A percentile compares a stretch with the other conserved stretches of the same genome.
These are phyloP conservation scores for Paraconiothyrium sp. DNA, from an alignment of 2,329 filamentous ascomycete genomes.

Conservation along the genomic window DNA sequence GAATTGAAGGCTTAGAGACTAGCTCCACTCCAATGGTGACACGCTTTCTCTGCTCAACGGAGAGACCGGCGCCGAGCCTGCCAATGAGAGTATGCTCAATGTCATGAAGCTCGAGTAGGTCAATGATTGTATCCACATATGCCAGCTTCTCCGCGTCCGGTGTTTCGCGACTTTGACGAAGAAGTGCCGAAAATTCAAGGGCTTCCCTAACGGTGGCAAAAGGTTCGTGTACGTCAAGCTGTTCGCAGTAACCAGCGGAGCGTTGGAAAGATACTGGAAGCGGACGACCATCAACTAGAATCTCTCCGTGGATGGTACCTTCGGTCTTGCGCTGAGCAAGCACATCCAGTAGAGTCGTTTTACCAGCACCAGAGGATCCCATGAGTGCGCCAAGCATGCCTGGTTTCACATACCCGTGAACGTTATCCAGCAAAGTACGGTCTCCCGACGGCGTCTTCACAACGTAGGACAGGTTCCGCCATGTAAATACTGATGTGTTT, in stretches of 20 bases:
- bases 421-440: conserved; percentile 63
- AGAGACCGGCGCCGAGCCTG: conserved; percentile 66
- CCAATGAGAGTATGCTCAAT: conserved; percentile 73
- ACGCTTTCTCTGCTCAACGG: conserved; percentile 73
- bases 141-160: conserved; percentile 68
- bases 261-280: conserved; percentile 69
- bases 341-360: conserved; percentile 84
- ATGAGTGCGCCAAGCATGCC: conserved; percentile 61
- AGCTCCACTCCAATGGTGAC: conserved; percentile 71
- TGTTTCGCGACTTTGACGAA: conserved; percentile 68
- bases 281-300: conserved; percentile 67
- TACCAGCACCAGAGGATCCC: conserved; percentile 72
- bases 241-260: conserved; percentile 71
- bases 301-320: conserved; percentile 69
- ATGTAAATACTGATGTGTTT: conserved; percentile 60
- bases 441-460: conserved; percentile 72
- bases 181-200: conserved; percentile 70
- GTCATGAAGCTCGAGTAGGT: conserved; percentile 70
- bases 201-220: conserved; percentile 72
- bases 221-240: conserved; percentile 70
- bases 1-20: conserved; percentile 72
- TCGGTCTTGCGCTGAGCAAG: conserved; percentile 72
- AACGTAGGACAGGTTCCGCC: conserved; percentile 67
- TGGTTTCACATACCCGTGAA: conserved; percentile 65
- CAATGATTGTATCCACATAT: conserved; percentile 72